Evolutionary conservation across 78 protist species (phyloP).

Genomic region (Abeoforma whisleri): DNA sequence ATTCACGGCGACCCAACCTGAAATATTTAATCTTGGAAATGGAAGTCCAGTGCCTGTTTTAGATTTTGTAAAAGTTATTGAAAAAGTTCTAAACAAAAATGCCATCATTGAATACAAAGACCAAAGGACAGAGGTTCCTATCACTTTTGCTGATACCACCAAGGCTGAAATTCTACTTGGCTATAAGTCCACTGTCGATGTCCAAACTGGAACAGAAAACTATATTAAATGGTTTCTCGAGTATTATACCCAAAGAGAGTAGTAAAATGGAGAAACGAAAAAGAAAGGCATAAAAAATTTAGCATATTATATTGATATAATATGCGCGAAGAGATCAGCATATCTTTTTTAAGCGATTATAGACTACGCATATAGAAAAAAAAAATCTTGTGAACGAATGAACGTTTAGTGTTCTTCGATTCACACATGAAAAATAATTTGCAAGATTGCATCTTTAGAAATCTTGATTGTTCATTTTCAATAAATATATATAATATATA

Average conservation of each 20-base stretch:
- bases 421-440: too few species aligned
- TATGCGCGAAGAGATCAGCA: too few species aligned
- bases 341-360: too few species aligned
- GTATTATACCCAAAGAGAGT: not conserved
- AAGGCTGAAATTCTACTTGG: not conserved
- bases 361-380: too few species aligned
- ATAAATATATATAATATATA: too few species aligned
- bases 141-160: slow-evolving; percentile 8
- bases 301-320: too few species aligned
- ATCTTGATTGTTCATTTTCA: too few species aligned
- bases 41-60: slow-evolving; percentile 30
- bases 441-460: too few species aligned
- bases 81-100: not conserved
- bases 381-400: too few species aligned
- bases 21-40: slow-evolving; percentile 56
- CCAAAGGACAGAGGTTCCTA: not conserved
- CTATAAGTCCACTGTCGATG: not conserved
- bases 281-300: too few species aligned
- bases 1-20: not conserved
- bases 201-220: not conserved
- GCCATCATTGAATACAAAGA: slow-evolving; percentile 9
- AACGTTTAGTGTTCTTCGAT: too few species aligned
- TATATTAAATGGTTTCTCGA: not conserved
- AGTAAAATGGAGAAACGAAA: too few species aligned
- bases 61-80: slow-evolving; percentile 18